Evolutionary conservation across 2,329 filamentous ascomycete species (phyloP), one percentile per base, ranked within the genome.

Genomic region (Phialophora expanda): DNA sequence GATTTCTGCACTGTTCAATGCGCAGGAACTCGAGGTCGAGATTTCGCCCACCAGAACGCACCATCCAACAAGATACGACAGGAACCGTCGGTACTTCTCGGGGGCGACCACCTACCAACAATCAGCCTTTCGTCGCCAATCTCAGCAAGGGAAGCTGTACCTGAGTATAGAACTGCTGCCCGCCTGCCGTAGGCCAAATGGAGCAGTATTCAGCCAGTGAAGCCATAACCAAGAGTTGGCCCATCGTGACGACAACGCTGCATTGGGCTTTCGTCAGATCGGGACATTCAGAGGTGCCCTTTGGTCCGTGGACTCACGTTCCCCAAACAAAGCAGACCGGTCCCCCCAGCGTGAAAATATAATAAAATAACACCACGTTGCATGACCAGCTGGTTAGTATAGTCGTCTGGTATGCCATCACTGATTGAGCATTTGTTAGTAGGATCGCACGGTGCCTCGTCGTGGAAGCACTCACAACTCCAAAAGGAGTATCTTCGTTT

Each of bases 301-400:
- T 20, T 44, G 9, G 26, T 24, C n/a, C 24, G 20, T 48, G 32
- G 14, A 66, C 67, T 69, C 55, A 69, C 67, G 68, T 70, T 60
- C 68, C 68, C 66, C 66, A 70, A 30, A 70, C 66, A n/a, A 70
- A 58, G 56, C 66, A 66, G 4, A 70, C 63, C 44, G 68, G 68
- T 8, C 68, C 68, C 2, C 68, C 68, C 24, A 70, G 41, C 20
- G 63, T 68, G 51, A 70, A 70, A 20, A 70, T 66, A 55, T 68
- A 68, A 24, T 62, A 66, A 30, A 62, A 70, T 58, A 70, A 62
- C 41, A 70, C 66, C 53, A 70, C 63, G 20, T 68, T 68, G 50
- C 24, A 24, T 3, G 24, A 24, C 24, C 24, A 24, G 24, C 24
- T 24, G 3, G 2, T 26, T 1, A 68, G 30, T 30, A 68, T 66